Base-by-base conservation (phyloP, 768 basidiomycete genomes). In the Filobasidium wieringae region DNA sequence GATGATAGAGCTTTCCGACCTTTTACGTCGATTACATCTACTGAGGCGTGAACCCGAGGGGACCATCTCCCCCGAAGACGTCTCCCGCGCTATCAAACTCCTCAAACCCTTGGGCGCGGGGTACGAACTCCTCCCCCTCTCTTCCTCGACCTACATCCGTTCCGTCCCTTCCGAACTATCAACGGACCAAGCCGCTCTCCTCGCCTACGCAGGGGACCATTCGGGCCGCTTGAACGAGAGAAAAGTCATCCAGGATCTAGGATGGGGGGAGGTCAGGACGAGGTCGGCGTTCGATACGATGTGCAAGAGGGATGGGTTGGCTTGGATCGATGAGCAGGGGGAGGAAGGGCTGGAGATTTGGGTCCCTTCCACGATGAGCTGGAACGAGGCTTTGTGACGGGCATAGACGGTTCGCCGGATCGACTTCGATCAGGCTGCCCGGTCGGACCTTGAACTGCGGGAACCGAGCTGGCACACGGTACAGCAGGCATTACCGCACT, bases 301-400 rank as follows among this genome's bases (percentile, higher is more conserved):
- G 83, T 79, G 92, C 14, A 78, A 88, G 61, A 79, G 85, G 27
- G 91, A 97, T 62, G 93, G 92, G 1, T 76, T 93, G 26, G 92
- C 88, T 58, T 99, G 95, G 95, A 69, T 97, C 30, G 95, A 99
- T 67, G 84, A 88, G 26, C 90, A 95, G 73, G 88, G 86, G 53
- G 81, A 82, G 12, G 77, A 75, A 30, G 82, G 82, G 29, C 78
- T 79, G 57, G 81, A 83, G 24, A 93, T 89, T 70, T 96, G 90
- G 90, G 79, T 93, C 11, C 85, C 86, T 1, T 87, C 87, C 12
- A 85, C 85, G 2, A 86, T 93, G 80, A 80, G 80, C 58, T 95
- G 88, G 88, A 85, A 87, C 14, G 68, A 72, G 19, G 43, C 43
- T 9, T 9, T 37, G n/a, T 37, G n/a, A n/a, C n/a, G n/a, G n/a